phyloP scores from a whole-genome alignment of 1,284 basidiomycete species.

The Ustilago trichophora region DNA sequence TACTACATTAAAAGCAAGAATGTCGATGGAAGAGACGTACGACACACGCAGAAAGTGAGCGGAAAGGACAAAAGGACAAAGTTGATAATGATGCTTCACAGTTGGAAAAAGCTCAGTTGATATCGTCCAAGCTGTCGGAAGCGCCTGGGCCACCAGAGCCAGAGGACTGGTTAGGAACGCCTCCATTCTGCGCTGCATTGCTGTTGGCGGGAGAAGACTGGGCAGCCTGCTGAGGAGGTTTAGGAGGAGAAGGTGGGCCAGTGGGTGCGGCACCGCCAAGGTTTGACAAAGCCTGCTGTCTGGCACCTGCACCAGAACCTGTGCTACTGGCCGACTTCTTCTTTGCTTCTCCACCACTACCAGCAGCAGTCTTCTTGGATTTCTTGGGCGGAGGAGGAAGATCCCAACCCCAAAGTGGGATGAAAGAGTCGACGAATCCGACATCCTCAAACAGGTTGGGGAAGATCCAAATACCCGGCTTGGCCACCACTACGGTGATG shows the following conservation, averaged over 20 bases:
- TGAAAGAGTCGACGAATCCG: conserved; percentile 98
- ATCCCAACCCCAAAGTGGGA: conserved; percentile 97
- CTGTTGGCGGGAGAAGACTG: conserved; percentile 15
- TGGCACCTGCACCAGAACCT: conserved; percentile 10
- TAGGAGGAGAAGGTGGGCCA: conserved; percentile 13
- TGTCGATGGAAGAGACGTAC: too few relatives aligned
- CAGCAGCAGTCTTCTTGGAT: conserved; percentile 69
- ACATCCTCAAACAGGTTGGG: conserved; percentile 98
- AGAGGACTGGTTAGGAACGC: not conserved
- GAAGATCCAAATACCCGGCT: conserved; percentile 98
- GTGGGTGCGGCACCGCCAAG: conserved; percentile 17
- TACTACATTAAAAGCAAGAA: too few relatives aligned
- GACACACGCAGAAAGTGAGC: too few relatives aligned
- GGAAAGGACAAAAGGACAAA: too few relatives aligned
- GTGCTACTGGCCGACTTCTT: conserved; percentile 5
- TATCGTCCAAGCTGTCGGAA: conserved; percentile 38
- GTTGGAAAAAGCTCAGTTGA: too few relatives aligned
- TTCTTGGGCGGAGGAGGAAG: conserved; percentile 71
- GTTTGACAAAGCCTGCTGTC: conserved; percentile 31
- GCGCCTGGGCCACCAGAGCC: conserved; percentile 42
- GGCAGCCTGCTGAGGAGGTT: conserved; percentile 26
- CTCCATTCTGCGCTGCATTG: not conserved
- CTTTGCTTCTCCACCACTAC: not conserved
- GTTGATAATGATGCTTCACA: too few relatives aligned
- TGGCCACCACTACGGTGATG: conserved; percentile 83